Conservation (phyloP, 2,329 filamentous ascomycete species). For the Colletotrichum sp. region DNA sequence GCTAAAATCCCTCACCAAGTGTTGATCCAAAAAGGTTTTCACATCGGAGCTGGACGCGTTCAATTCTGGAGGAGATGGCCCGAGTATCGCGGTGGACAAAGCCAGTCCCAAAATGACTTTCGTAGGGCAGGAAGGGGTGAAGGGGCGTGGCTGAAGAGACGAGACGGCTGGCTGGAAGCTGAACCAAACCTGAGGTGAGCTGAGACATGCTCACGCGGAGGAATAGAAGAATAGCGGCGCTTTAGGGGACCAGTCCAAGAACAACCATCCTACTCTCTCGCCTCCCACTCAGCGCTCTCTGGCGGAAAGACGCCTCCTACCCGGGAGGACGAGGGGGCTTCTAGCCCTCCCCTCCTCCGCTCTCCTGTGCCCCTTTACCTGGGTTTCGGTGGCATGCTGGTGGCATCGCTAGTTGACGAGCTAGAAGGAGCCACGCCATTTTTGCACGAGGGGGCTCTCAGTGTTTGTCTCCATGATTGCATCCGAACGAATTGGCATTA, state of each 20-base stretch:
- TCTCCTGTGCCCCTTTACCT: neutral
- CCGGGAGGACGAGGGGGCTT: neutral
- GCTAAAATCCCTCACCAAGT: neutral
- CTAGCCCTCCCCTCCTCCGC: neutral
- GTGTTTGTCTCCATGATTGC: neutral
- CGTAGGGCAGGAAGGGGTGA: neutral
- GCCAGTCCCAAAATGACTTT: neutral
- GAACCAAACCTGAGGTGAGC: conserved; percentile 2
- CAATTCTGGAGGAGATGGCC: neutral
- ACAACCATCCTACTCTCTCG: neutral
- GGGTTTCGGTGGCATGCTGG: neutral
- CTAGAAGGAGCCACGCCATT: neutral
- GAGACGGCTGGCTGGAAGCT: conserved; percentile 4
- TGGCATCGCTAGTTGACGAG: neutral
- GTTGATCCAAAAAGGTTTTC: neutral
- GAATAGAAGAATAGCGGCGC: neutral
- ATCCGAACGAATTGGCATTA: neutral
- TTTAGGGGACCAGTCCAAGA: neutral
- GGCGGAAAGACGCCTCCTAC: neutral
- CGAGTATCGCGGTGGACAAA: neutral
- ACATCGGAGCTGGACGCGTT: neutral
- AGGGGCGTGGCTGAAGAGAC: neutral
- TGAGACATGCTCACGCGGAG: conserved; percentile 11
- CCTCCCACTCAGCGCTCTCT: neutral
- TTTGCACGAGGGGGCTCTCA: neutral